These are phyloP conservation scores for Candida chauliodis DNA, from an alignment of 805 yeast genomes.

Conservation along the genomic window DNA sequence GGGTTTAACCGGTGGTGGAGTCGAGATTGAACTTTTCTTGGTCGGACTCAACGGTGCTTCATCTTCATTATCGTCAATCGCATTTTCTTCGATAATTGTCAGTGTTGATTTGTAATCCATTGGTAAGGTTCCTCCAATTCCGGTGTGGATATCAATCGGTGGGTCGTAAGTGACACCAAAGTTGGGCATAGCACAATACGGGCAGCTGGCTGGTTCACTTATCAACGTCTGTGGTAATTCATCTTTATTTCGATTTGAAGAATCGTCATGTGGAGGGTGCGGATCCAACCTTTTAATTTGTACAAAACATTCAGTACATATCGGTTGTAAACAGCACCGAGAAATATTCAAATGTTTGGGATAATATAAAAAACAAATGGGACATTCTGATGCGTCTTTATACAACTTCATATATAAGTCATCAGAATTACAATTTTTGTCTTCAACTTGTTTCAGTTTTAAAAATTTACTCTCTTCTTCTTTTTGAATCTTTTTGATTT, in stretches of 20 bases:
- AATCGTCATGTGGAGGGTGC: slow-evolving; percentile 79
- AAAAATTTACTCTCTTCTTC: slow-evolving; percentile 34
- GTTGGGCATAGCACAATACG: slow-evolving; percentile 84
- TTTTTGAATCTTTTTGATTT: slow-evolving; percentile 26
- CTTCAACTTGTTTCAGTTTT: slow-evolving; percentile 19
- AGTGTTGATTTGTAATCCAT: slow-evolving; percentile 24
- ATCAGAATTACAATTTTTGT: slow-evolving; percentile 34
- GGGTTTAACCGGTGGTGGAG: slow-evolving; percentile 3
- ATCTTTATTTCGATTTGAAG: slow-evolving; percentile 21
- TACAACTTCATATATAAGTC: slow-evolving; percentile 59
- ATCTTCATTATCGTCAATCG: slow-evolving; percentile 4
- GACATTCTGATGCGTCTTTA: slow-evolving; percentile 75
- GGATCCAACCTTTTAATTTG: slow-evolving; percentile 91
- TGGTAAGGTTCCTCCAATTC: slow-evolving; percentile 54
- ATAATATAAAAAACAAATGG: slow-evolving; percentile 86
- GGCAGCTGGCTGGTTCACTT: slow-evolving; percentile 88
- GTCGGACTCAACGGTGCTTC: neutral
- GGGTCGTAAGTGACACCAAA: slow-evolving; percentile 84
- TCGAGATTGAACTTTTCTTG: neutral
- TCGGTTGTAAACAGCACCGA: slow-evolving; percentile 88
- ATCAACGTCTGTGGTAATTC: slow-evolving; percentile 59
- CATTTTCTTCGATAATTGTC: slow-evolving; percentile 9
- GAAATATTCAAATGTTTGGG: slow-evolving; percentile 76
- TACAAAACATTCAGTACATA: slow-evolving; percentile 95
- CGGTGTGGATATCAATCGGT: slow-evolving; percentile 49